These are phyloP conservation scores for Trematosphaeria pertusa DNA, from an alignment of 2,329 filamentous ascomycete species.

Conservation along the genomic window DNA sequence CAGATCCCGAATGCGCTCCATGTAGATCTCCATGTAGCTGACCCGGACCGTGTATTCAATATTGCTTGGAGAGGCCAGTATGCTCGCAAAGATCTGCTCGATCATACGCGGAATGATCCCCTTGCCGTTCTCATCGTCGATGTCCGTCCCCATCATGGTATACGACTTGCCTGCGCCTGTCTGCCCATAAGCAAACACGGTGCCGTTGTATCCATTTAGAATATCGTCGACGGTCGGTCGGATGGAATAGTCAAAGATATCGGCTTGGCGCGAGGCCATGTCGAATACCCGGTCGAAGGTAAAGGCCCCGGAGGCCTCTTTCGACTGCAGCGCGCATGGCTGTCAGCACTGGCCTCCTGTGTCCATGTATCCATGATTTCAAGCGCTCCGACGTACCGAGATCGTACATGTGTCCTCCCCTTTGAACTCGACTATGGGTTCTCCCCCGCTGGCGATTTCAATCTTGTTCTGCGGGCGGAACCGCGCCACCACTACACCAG, in stretches of 20 bases:
- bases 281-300: slow-evolving; percentile 98
- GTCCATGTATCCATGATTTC: background rate
- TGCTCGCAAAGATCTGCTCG: slow-evolving; percentile 96
- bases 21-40: slow-evolving; percentile 99
- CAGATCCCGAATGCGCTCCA: slow-evolving; percentile 96
- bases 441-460: slow-evolving; percentile 87
- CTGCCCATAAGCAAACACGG: slow-evolving; percentile 97
- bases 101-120: slow-evolving; percentile 97
- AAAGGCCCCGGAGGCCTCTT: slow-evolving; percentile 79
- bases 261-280: slow-evolving; percentile 86
- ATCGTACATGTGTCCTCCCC: slow-evolving; percentile 87
- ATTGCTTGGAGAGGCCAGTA: slow-evolving; percentile 86
- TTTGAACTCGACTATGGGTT: slow-evolving; percentile 89
- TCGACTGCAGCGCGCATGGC: slow-evolving; percentile 64
- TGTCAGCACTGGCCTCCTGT: slow-evolving; percentile 17
- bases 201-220: slow-evolving; percentile 98
- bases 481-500: slow-evolving; percentile 80
- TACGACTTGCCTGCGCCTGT: slow-evolving; percentile 99
- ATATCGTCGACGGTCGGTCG: slow-evolving; percentile 96
- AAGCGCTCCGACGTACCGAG: slow-evolving; percentile 65
- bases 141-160: slow-evolving; percentile 97
- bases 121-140: slow-evolving; percentile 85
- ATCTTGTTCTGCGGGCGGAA: slow-evolving; percentile 97
- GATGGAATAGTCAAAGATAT: slow-evolving; percentile 99
- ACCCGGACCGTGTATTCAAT: slow-evolving; percentile 99